A percentile compares a stretch with the other conserved stretches of the same genome.
Conservation (phyloP, 2,329 filamentous ascomycete species). For the Colletotrichum sp. region DNA sequence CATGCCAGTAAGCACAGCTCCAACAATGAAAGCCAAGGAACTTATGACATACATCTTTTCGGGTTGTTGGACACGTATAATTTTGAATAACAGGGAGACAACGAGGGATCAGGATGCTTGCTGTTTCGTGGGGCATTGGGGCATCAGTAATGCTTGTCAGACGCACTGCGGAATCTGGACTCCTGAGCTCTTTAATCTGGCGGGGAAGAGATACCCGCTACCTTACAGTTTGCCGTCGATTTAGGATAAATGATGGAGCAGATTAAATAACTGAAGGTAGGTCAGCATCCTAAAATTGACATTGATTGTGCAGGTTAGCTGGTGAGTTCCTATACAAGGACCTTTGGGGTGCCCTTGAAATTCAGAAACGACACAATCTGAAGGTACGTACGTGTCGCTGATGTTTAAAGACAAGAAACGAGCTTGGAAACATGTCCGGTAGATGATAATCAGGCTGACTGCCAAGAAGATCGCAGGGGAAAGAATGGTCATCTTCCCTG, state of each 20-base stretch:
- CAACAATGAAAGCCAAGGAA: background rate
- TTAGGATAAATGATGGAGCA: background rate
- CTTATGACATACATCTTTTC: accelerated
- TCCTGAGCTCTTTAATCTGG: background rate
- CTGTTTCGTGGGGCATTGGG: background rate
- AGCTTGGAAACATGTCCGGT: accelerated
- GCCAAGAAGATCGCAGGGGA: too few relatives aligned
- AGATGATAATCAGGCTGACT: background rate
- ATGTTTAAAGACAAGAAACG: background rate
- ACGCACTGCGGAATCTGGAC: accelerated
- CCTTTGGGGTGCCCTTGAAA: background rate
- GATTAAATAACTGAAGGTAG: background rate
- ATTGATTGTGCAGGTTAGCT: accelerated
- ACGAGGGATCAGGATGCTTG: background rate
- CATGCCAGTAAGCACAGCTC: background rate
- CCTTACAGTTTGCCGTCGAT: background rate
- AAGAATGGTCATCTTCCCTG: too few relatives aligned
- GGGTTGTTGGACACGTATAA: background rate
- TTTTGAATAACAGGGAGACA: background rate
- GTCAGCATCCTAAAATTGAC: background rate
- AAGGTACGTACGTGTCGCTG: too few relatives aligned
- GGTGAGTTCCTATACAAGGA: background rate
- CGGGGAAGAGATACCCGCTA: background rate
- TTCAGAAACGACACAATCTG: background rate
- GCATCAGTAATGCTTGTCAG: background rate